Conservation (phyloP, 176 grass and related monocot genomes). For the Zoysia japonica region DNA sequence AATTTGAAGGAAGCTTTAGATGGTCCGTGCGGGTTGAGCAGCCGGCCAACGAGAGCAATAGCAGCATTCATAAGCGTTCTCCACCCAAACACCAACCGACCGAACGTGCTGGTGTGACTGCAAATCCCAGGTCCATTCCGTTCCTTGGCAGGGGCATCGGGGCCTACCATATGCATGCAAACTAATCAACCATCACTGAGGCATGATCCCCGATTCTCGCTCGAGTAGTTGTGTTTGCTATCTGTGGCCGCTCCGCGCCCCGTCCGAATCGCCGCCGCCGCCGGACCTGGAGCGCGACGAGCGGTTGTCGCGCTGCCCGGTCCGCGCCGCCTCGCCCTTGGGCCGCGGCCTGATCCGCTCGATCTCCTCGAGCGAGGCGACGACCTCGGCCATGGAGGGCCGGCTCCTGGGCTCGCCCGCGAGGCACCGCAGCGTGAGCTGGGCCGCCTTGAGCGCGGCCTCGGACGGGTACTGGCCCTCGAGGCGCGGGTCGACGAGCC, state of each 20-base stretch:
- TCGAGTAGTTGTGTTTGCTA: background rate
- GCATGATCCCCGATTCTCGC: too few species aligned
- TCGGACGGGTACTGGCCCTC: constrained; percentile 63
- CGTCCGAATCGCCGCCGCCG: background rate
- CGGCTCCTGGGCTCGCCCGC: constrained; percentile 43
- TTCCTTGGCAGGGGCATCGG: background rate
- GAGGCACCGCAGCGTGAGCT: constrained; percentile 60
- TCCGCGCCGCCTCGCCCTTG: background rate
- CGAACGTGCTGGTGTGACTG: too few species aligned
- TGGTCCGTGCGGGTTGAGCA: too few species aligned
- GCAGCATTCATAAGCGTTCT: too few species aligned
- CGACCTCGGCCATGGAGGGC: constrained; percentile 45
- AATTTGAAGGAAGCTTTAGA: too few species aligned
- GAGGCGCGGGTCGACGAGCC: constrained; percentile 59
- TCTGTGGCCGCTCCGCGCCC: background rate
- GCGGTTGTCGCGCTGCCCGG: background rate
- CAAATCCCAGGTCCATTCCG: too few species aligned
- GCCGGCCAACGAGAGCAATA: too few species aligned
- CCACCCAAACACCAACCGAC: too few species aligned
- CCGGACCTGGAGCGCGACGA: background rate
- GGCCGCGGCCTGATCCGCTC: constrained; percentile 32
- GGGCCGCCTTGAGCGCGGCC: constrained; percentile 39
- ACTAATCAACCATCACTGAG: too few species aligned
- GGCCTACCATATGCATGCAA: too few species aligned
- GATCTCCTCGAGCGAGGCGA: constrained; percentile 40